Base-by-base conservation (phyloP, 129 eudicot species). In the Flaveria ramosissima region DNA sequence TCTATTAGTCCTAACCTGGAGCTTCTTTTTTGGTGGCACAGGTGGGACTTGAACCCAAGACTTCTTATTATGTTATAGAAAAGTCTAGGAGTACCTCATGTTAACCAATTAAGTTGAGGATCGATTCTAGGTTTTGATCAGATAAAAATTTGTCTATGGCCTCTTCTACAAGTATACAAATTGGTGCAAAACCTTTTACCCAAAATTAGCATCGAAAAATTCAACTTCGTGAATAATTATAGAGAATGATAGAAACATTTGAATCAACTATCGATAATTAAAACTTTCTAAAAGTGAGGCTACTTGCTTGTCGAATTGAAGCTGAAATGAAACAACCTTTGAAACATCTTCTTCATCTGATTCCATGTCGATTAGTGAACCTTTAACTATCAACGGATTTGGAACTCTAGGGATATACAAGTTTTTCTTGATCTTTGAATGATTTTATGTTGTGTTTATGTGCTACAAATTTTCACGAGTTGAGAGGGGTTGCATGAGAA, bases 221-320 rank as follows among this genome's bases (percentile, higher is more conserved):
- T 65, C 24, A 36, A 36, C 48, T 30, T 30, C 12, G 9, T 5
- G 7, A 11, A 6, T 30, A 30, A 6, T 30, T 30, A 30, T 30
- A 3, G 36, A 0, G 36, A 30, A 30, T 30, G 36, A 30, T 30
- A 30, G 5, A 30, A 0, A 71, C 6, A 46, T 1, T 23, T 12
- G 21, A n/a, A 23, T 20, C 4, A 19, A 23, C n/a, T 12, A 16
- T 71, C 21, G n/a, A 43, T 10, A 17, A 70, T 39, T 6, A 45
- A 16, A 39, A 14, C 15, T 12, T 8, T 2, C 1, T 1, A 11
- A 60, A 92, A 86, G 92, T 60, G 93, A 94, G 51, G 96, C 90
- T n/a, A 92, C 77, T 53, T 97, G 93, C 76, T 94, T 94, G 88
- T 94, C 98, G 67, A 94, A 91, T 82, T 91, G 98, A 30, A 94